Conservation (phyloP, 495 filamentous ascomycete genomes). For the Paragyromitra xinjiangensis region DNA sequence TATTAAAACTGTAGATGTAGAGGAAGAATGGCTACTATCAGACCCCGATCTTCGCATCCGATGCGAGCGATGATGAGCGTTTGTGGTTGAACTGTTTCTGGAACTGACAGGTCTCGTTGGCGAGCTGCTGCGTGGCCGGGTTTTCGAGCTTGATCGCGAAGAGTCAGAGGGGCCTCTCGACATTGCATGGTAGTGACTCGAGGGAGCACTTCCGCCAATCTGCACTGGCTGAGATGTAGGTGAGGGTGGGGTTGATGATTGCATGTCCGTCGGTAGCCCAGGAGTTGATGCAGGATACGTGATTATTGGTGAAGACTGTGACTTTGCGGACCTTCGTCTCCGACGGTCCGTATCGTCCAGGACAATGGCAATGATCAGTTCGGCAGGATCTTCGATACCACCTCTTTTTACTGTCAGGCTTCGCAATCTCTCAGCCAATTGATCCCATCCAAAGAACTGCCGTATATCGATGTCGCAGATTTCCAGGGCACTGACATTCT, state of each 20-base stretch:
- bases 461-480: constrained; percentile 95
- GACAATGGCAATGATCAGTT: constrained; percentile 90
- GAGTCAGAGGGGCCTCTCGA: constrained; percentile 65
- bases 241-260: constrained; percentile 54
- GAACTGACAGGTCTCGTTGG: constrained; percentile 78
- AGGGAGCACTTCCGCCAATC: constrained; percentile 52
- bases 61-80: constrained; percentile 68
- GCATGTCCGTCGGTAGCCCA: constrained; percentile 37
- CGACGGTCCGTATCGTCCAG: constrained; percentile 95
- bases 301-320: constrained; percentile 74
- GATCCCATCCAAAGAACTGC: constrained; percentile 97
- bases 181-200: constrained; percentile 60
- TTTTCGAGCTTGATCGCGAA: constrained; percentile 57
- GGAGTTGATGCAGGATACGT: constrained; percentile 46
- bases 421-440: constrained; percentile 86
- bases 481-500: constrained; percentile 91
- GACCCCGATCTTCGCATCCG: constrained; percentile 86
- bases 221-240: constrained; percentile 42
- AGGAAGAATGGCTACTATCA: constrained; percentile 82
- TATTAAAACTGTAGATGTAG: constrained; percentile 53
- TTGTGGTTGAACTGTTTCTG: constrained; percentile 69
- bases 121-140: constrained; percentile 76
- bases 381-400: constrained; percentile 85
- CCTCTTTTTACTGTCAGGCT: constrained; percentile 90
- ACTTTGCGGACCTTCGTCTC: constrained; percentile 84